Conservation (phyloP, 2,329 filamentous ascomycete genomes). For the Beauveria caledonica region DNA sequence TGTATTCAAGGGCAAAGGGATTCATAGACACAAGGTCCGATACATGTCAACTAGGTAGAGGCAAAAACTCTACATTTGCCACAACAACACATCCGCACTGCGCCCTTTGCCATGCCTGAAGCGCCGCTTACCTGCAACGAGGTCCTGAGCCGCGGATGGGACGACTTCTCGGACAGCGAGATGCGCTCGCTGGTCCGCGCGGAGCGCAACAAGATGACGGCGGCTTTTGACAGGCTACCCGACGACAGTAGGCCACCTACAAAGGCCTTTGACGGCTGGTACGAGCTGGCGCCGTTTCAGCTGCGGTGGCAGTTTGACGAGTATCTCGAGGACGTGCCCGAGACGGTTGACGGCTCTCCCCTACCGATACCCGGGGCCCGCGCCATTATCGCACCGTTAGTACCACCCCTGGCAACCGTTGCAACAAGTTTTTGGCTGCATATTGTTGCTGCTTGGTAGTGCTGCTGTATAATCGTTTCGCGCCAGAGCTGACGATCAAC, state of each 20-base stretch:
- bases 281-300: slow-evolving; percentile 50
- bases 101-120: neutral
- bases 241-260: slow-evolving; percentile 40
- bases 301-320: slow-evolving; percentile 63
- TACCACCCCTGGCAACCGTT: slow-evolving; percentile 9
- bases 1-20: neutral
- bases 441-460: neutral
- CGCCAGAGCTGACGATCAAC: neutral
- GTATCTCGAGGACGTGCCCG: slow-evolving; percentile 66
- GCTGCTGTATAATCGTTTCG: neutral
- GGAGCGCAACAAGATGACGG: slow-evolving; percentile 7
- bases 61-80: no score
- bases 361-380: slow-evolving; percentile 69
- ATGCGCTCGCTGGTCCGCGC: neutral
- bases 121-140: slow-evolving; percentile 9
- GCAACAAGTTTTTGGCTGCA: neutral
- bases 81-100: neutral
- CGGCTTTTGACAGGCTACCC: neutral
- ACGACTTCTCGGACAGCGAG: slow-evolving; percentile 3
- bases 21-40: neutral
- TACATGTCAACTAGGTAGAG: no score
- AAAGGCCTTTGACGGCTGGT: slow-evolving; percentile 80
- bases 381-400: slow-evolving; percentile 89
- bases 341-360: slow-evolving; percentile 45
- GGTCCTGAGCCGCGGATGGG: slow-evolving; percentile 4